Base-by-base conservation (phyloP, 805 yeast genomes). In the Pichia phayaonensis region DNA sequence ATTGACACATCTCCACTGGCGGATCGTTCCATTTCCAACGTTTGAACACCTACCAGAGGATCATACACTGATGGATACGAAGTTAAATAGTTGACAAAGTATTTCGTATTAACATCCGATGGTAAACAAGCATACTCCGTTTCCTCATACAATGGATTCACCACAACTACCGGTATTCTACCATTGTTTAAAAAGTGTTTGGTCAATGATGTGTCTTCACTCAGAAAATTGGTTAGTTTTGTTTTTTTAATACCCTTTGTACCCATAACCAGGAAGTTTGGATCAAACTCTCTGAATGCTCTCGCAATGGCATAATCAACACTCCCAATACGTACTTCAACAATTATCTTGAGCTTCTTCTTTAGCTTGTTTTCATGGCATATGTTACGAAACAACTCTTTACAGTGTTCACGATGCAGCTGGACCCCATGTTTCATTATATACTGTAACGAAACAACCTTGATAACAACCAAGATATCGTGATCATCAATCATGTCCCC, bases 121-220 rank as follows among this genome's bases (percentile, higher is more conserved):
- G 43, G 43, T n/a, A 24, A 18, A 10, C 8, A 2, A 8, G 26
- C 11, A 24, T 22, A 40, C 4, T 6, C 2, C 4, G n/a, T 23
- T 8, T 41, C 31, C 10, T 49, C 47, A 46, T 65, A 66, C 27
- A 58, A 55, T 12, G 76, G 76, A 34, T 71, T 69, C 29, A 75
- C 74, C 4, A 75, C 74, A 39, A 73, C 62, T 2, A 74, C 76
- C 0, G 80, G 80, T 8, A 76, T 66, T 1, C 68, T 68, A 8
- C 76, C 71, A 48, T 69, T 71, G 51, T 73, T 74, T n/a, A 76
- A 58, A 56, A 74, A 75, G 53, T 72, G 71, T 53, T 75, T 75
- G 4, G 77, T 73, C 60, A 76, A 64, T 2, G 77, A 70, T 38
- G 75, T 74, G 0, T 77, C 74, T 8, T 65, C 56, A 18, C 60